Base-by-base conservation (phyloP, 2,329 filamentous ascomycete genomes). In the Pseudocercospora pini-densiflorae region DNA sequence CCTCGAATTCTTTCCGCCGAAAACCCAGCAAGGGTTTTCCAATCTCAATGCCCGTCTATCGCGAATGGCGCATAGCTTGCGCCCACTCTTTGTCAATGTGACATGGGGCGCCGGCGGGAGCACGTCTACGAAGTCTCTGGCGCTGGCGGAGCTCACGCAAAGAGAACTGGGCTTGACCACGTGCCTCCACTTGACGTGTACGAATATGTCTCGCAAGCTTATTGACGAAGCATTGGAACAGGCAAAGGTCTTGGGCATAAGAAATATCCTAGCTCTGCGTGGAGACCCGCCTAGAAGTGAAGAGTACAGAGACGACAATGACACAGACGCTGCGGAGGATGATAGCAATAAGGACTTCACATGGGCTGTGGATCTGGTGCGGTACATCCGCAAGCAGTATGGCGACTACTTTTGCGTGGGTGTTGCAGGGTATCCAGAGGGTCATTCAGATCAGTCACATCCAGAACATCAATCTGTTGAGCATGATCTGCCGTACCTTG, bases 1-100 rank as follows among this genome's bases (percentile, higher is more conserved):
- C 57, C 90, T 98, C 81, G 95, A 99, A 83, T 99, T 99, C 88
- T 99, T 99, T 83, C 95, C 95, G 72, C 95, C 95, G 70, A 99
- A 98, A 84, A 99, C 95, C 55, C 86, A 90, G 68, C 97, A 97
- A 89, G 95, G 95, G 71, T 96, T 95, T 75, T 90, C 92, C 69
- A 99, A 99, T 79, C 88, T 99, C 63, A 92, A 94, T 77, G 92
- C 92, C 71, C 93, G 95, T 77, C 88, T 99, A 66, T 92, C 96
- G 79, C 93, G 95, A 78, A 98, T 99, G 95, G 90, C 95, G 59
- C 89, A 92, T 70, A 94, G 93, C 14, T 85, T 99, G 65, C 90
- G 92, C 14, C 95, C 95, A 51, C 86, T 98, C 54, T 99, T 99
- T 77, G 92, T 99, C 68, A 98, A 94, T 65, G 93, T 99, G 60